Conservation (phyloP, 306 rosid species). For the Castanopsis chinensis region DNA sequence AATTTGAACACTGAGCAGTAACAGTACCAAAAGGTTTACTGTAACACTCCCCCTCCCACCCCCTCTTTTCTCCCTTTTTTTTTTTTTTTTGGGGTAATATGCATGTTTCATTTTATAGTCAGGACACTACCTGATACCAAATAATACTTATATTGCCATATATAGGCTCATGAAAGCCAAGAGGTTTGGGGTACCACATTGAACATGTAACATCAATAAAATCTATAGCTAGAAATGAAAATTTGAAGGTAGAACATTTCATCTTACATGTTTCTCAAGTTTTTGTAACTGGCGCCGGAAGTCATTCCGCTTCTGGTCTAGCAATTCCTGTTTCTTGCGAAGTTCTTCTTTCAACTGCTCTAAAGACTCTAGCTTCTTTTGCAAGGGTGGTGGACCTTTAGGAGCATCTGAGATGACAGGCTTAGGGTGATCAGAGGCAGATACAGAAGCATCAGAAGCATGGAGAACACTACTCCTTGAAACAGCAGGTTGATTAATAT, state of each 20-base stretch:
- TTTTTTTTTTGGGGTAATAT: not conserved
- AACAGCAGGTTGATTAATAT: slow-evolving; percentile 53
- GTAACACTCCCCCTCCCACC: too few species aligned
- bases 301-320: slow-evolving; percentile 84
- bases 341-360: slow-evolving; percentile 90
- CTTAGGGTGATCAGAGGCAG: slow-evolving; percentile 53
- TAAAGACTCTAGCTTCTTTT: slow-evolving; percentile 72
- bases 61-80: too few species aligned
- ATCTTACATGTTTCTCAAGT: slow-evolving; percentile 80
- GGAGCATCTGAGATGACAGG: slow-evolving; percentile 52
- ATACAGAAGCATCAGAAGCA: slow-evolving; percentile 43
- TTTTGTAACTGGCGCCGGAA: slow-evolving; percentile 76
- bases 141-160: slow-evolving; percentile 8
- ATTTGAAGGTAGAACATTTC: slow-evolving; percentile 4
- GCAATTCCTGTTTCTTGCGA: slow-evolving; percentile 95
- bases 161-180: slow-evolving; percentile 14
- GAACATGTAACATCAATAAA: slow-evolving; percentile 8
- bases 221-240: slow-evolving; percentile 1
- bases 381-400: slow-evolving; percentile 65
- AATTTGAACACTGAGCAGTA: not conserved
- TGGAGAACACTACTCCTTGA: slow-evolving; percentile 42
- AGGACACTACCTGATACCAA: slow-evolving; percentile 6
- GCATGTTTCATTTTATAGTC: slow-evolving; percentile 6
- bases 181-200: slow-evolving; percentile 6
- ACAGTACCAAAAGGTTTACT: not conserved